Percentiles rank a stretch among this genome's conserved stretches.
Evolutionary conservation across 1,284 basidiomycete genomes (phyloP).

Genomic region (Cryptococcus floricola): DNA sequence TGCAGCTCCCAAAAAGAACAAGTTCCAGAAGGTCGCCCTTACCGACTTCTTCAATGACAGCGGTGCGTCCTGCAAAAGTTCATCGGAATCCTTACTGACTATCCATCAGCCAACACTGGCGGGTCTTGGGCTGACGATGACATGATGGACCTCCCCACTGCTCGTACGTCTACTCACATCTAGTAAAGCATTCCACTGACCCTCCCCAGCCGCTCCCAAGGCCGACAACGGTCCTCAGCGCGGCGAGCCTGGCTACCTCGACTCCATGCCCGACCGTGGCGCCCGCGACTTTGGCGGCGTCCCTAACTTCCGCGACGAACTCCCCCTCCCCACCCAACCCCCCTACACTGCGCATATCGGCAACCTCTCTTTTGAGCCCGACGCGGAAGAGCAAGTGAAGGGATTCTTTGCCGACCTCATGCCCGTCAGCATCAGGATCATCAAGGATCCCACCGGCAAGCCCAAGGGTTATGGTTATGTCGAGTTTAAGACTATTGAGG

Average conservation of each 20-base stretch:
- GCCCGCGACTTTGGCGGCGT: constrained; percentile 25
- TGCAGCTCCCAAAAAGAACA: constrained; percentile 57
- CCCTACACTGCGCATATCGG: constrained; percentile 96
- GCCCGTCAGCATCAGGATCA: constrained; percentile 84
- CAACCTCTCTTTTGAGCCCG: constrained; percentile 90
- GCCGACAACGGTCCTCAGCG: constrained; percentile 43
- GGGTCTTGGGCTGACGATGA: constrained; percentile 1
- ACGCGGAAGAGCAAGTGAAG: constrained; percentile 69
- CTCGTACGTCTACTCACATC: not conserved
- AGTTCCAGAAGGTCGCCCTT: constrained; percentile 84
- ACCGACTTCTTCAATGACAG: constrained; percentile 82
- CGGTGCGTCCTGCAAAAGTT: constrained; percentile 54
- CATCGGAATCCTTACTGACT: not conserved
- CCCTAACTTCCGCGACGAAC: constrained; percentile 71
- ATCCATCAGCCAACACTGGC: not conserved
- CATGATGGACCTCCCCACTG: not conserved
- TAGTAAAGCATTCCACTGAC: not conserved
- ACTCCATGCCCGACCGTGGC: constrained; percentile 46
- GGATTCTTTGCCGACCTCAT: constrained; percentile 64
- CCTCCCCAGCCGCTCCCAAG: constrained; percentile 48
- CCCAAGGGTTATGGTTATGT: constrained; percentile 98
- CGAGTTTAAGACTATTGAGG: constrained; percentile 80
- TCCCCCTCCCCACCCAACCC: constrained; percentile 88
- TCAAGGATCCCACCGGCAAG: constrained; percentile 83
- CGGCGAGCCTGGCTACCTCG: constrained; percentile 49